A percentile compares a stretch with the other conserved stretches of the same genome.
Evolutionary conservation across 805 yeast species (phyloP).

Genomic region (Tanozyma kutaoensis): DNA sequence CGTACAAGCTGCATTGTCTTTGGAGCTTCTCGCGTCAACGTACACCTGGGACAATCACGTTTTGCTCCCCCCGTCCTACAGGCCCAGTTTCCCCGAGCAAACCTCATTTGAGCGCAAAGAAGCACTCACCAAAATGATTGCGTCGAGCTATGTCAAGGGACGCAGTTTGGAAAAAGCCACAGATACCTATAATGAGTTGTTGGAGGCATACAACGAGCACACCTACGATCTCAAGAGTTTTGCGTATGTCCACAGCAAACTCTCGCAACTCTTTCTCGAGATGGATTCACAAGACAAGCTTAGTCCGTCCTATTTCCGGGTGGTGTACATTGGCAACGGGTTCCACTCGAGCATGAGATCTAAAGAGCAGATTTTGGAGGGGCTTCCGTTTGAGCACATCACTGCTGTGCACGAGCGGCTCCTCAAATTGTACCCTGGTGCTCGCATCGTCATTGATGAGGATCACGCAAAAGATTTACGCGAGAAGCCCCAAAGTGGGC

Average conservation of each 20-base stretch:
- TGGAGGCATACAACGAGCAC: constrained; percentile 57
- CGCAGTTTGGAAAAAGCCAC: constrained; percentile 70
- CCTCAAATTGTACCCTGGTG: constrained; percentile 68
- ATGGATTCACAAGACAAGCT: constrained; percentile 59
- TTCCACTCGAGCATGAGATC: constrained; percentile 71
- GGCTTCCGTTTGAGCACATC: constrained; percentile 77
- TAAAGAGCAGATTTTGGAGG: constrained; percentile 71
- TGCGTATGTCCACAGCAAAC: constrained; percentile 53
- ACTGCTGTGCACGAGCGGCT: constrained; percentile 71
- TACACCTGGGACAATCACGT: constrained; percentile 59
- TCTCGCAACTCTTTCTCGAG: constrained; percentile 54
- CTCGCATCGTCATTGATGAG: constrained; percentile 51
- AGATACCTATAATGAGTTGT: constrained; percentile 62
- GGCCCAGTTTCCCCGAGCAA: constrained; percentile 71
- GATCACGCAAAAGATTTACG: constrained; percentile 39
- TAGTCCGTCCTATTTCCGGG: constrained; percentile 67
- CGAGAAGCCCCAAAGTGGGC: constrained; percentile 49
- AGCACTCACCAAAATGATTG: constrained; percentile 53
- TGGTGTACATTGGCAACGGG: constrained; percentile 71
- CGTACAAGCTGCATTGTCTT: constrained; percentile 74
- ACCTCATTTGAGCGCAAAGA: constrained; percentile 74
- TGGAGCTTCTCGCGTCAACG: constrained; percentile 66
- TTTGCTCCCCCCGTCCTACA: constrained; percentile 38
- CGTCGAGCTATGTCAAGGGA: constrained; percentile 56
- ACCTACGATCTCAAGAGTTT: constrained; percentile 69